Base-by-base conservation (phyloP, 2,329 filamentous ascomycete genomes). In the Monosporascus sp. region DNA sequence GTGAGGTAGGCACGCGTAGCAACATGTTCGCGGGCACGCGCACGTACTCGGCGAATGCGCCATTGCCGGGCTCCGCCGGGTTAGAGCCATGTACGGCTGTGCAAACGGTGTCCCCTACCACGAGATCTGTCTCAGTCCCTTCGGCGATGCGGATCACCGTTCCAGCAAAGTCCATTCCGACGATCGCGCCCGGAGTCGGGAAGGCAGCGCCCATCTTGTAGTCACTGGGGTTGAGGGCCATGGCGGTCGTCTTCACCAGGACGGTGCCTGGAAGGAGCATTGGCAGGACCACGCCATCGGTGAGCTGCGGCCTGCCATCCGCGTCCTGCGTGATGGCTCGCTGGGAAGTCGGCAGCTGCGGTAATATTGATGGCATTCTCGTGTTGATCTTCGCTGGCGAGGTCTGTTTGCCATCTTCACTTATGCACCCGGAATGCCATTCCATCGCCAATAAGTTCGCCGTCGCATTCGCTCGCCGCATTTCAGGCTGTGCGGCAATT, bases 41-140 rank as follows among this genome's bases (percentile, higher is more conserved):
- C 4, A 49, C 46, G 46, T 44, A 53, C 19, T 45, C 9, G 6
- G 51, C 51, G 16, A 53, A 53, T 8, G 47, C 47, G 20, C 51
- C 51, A 43, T 40, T 52, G 46, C 24, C 24, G 24, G 8, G 16
- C 40, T 43, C 8, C 17, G 16, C 19, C 17, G 40, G 40, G 16
- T 9, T 9, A 19, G 8, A 43, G 40, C 17, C 8, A 20, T n/a
- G 19, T 4, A 9, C 40, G 40, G n/a, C n/a, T 9, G 16, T 19
- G 19, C 40, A n/a, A 11, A 43, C n/a, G n/a, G 19, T 20, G n/a
- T 19, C 40, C 3, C 16, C 16, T 9, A 19, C 3, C 16, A 43
- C 16, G 16, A 19, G 16, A 19, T 9, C 19, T 3, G 19, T 9
- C 16, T 19, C 19, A 6, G 24, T 26, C 24, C 24, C 24, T 26